These are phyloP conservation scores for Calonectria naviculata DNA, from an alignment of 2,329 filamentous ascomycete genomes.

Conservation along the genomic window DNA sequence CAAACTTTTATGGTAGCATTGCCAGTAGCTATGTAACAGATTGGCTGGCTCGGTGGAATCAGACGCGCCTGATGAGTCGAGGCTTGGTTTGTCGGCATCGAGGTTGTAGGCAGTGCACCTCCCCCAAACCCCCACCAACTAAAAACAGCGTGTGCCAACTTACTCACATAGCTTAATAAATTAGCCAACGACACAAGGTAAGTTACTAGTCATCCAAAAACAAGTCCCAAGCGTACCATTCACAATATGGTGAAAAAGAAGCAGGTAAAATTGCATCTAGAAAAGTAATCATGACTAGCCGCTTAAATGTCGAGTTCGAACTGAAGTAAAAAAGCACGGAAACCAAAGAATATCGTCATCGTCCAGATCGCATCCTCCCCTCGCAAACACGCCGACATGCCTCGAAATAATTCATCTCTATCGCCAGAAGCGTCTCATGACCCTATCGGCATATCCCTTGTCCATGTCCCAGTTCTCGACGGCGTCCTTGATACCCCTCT, in stretches of 20 bases:
- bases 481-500: conserved; percentile 70
- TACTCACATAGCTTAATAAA: no score
- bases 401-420: not conserved
- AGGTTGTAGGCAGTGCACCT: not conserved
- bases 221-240: no score
- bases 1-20: no score
- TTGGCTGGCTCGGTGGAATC: not conserved
- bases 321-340: not conserved
- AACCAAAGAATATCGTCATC: not conserved
- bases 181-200: not conserved
- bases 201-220: not conserved
- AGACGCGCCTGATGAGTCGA: not conserved
- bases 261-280: no score
- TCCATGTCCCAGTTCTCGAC: conserved; percentile 64
- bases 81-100: not conserved
- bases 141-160: not conserved
- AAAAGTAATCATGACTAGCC: not conserved
- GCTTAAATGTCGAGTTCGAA: no score
- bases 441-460: conserved; percentile 61
- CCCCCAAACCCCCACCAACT: not conserved
- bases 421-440: conserved; percentile 61
- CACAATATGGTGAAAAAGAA: no score
- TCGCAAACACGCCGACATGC: not conserved
- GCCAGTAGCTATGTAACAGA: no score
- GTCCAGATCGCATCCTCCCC: not conserved